Percentiles rank a stretch among this genome's conserved stretches.
phyloP scores from a whole-genome alignment of 129 eudicot species.

The Lactuca saligna region DNA sequence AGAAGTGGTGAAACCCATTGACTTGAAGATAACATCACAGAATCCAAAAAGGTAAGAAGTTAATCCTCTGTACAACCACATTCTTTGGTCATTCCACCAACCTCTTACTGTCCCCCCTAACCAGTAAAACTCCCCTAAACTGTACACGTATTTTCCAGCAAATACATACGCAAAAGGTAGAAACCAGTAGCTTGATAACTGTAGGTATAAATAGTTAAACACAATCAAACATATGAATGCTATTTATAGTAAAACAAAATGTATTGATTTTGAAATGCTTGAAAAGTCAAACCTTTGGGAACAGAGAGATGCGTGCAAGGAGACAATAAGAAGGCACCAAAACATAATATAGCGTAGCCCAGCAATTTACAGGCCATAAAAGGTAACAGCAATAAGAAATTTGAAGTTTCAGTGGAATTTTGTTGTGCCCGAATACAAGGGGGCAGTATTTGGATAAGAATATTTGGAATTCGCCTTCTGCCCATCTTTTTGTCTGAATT shows the following conservation, averaged over 20 bases:
- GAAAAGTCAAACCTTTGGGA: slow-evolving; percentile 32
- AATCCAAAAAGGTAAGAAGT: slow-evolving; percentile 42
- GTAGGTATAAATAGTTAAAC: not conserved
- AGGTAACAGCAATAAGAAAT: slow-evolving; percentile 27
- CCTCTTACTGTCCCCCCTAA: slow-evolving; percentile 30
- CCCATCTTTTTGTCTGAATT: slow-evolving; percentile 48
- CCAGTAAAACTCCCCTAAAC: slow-evolving; percentile 35
- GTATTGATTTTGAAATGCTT: not conserved
- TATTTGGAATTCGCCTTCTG: slow-evolving; percentile 40
- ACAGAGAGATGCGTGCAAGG: slow-evolving; percentile 30
- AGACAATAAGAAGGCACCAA: slow-evolving; percentile 38
- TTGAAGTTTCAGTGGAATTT: slow-evolving; percentile 37
- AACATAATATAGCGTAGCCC: slow-evolving; percentile 39
- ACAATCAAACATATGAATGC: not conserved
- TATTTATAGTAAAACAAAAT: not conserved
- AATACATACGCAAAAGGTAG: slow-evolving; percentile 32
- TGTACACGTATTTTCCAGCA: slow-evolving; percentile 25
- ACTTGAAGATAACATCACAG: slow-evolving; percentile 22
- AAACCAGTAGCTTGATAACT: slow-evolving; percentile 46
- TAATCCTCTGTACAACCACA: slow-evolving; percentile 36
- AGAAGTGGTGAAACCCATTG: slow-evolving; percentile 18
- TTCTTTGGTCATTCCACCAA: slow-evolving; percentile 53
- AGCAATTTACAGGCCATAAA: slow-evolving; percentile 41
- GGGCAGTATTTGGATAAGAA: slow-evolving; percentile 34
- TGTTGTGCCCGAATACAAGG: slow-evolving; percentile 30